Evolutionary conservation across 2,329 filamentous ascomycete genomes (phyloP).

Genomic region (Paecilomyces variotii): DNA sequence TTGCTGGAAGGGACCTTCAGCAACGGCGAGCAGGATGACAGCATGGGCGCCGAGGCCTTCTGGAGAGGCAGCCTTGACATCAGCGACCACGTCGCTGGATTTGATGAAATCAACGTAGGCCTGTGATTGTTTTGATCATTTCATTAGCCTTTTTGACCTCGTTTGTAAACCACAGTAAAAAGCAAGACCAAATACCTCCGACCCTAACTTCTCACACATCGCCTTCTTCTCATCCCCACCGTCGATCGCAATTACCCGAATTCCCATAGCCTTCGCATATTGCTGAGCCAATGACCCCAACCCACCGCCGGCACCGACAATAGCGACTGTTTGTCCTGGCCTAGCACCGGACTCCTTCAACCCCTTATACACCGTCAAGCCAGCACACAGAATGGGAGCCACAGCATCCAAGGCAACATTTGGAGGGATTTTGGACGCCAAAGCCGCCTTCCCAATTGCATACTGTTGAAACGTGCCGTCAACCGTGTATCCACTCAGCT

Average conservation of each 20-base stretch:
- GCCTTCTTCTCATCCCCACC: conserved; percentile 70
- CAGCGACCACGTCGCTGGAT: conserved; percentile 68
- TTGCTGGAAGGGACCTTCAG: conserved; percentile 92
- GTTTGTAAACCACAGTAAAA: too few species aligned
- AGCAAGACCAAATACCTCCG: conserved; percentile 34
- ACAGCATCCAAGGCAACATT: conserved; percentile 66
- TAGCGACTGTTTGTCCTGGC: conserved; percentile 70
- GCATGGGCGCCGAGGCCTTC: conserved; percentile 82
- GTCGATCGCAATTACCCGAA: conserved; percentile 73
- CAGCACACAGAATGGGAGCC: conserved; percentile 73
- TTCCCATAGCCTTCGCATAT: conserved; percentile 85
- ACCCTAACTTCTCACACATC: conserved; percentile 60
- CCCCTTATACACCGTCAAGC: conserved; percentile 83
- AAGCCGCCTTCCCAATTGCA: conserved; percentile 23
- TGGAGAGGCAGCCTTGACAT: conserved; percentile 71
- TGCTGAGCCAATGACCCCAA: conserved; percentile 74
- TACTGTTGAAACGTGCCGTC: conserved; percentile 33
- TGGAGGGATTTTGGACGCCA: conserved; percentile 27
- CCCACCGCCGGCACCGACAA: conserved; percentile 81
- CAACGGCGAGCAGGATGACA: conserved; percentile 75
- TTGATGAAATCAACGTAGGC: conserved; percentile 73
- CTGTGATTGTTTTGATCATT: conserved; percentile 15
- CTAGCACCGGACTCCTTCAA: conserved; percentile 71
- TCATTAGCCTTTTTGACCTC: too few species aligned
- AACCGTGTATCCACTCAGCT: conserved; percentile 29